Base-by-base conservation (phyloP, 2,329 filamentous ascomycete species). In the Dactylonectria macrodidyma region DNA sequence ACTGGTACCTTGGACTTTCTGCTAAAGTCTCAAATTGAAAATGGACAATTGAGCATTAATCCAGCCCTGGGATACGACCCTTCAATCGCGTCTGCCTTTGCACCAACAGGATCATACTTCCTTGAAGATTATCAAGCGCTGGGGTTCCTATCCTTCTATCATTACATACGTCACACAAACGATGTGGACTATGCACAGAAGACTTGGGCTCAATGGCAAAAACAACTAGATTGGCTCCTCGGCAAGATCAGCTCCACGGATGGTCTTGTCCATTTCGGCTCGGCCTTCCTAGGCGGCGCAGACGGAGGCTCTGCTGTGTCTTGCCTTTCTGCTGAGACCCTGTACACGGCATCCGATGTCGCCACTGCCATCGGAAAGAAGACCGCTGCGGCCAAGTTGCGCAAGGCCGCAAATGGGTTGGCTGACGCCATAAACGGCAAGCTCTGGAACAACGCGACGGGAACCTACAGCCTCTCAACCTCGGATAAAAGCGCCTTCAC, bases 11-110 rank as follows among this genome's bases (percentile, higher is more conserved):
- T 59, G 8, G 46, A 64, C 16, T 64, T 64, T 19, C 14, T 58
- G 1, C 6, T 59, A 22, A 33, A 64, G 11, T 41, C 44, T 1
- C 61, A 64, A 12, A 19, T 59, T 14, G 14, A 47, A 2, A 62
- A 62, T 50, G 51, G 59, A 2, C 50, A 62, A 19, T 22, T 62
- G 6, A 44, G 38, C 26, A 62, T 62, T 10, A 56, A 38, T 44
- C 59, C 51, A 24, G 47, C 36, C 19, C n/a, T 62, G 19, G 59
- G 38, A 55, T 62, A 62, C 19, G 59, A 62, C n/a, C 59, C 59
- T n/a, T 46, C 50, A 7, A 12, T 36, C 24, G 33, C 51, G 2
- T 46, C 33, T 2, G 26, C 51, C 12, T 62, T 55, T 36, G 59
- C 59, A 1, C 51, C 59, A 7, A n/a, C 10, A 4, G 59, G 59